Evolutionary conservation across 2,329 filamentous ascomycete species (phyloP).

Genomic region (Hymenoscyphus linearis): DNA sequence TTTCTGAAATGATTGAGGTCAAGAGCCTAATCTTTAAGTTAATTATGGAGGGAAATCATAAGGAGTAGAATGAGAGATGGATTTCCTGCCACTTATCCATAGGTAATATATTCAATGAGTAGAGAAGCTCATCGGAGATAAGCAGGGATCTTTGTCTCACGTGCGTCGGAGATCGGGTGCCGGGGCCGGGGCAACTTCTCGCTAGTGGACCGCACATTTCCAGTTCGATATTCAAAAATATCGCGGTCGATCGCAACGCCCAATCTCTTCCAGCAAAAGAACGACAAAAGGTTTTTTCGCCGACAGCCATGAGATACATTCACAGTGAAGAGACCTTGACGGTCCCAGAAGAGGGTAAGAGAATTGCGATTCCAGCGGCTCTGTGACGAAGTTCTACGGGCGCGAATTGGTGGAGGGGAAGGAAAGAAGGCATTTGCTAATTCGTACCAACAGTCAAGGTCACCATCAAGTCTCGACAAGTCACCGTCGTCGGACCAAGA

Average conservation of each 20-base stretch:
- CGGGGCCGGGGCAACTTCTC: background rate
- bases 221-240: conserved; percentile 6
- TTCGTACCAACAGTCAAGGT: conserved; percentile 73
- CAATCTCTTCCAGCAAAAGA: conserved; percentile 19
- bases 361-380: background rate
- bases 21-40: no score
- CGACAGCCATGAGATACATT: conserved; percentile 97
- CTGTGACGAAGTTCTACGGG: background rate
- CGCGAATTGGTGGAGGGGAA: background rate
- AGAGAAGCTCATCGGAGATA: no score
- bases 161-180: no score
- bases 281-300: conserved; percentile 19
- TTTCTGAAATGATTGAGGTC: no score
- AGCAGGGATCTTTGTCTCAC: no score
- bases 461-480: conserved; percentile 90
- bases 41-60: no score
- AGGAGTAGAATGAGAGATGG: no score
- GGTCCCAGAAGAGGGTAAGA: conserved; percentile 93
- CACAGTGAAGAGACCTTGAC: conserved; percentile 93
- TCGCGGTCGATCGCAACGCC: conserved; percentile 8
- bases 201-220: background rate
- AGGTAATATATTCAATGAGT: no score
- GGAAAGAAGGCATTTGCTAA: conserved; percentile 32
- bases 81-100: no score
- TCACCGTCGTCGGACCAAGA: conserved; percentile 96